Evolutionary conservation across 495 filamentous ascomycete genomes (phyloP).

Genomic region (Chaetomium cochliodes): DNA sequence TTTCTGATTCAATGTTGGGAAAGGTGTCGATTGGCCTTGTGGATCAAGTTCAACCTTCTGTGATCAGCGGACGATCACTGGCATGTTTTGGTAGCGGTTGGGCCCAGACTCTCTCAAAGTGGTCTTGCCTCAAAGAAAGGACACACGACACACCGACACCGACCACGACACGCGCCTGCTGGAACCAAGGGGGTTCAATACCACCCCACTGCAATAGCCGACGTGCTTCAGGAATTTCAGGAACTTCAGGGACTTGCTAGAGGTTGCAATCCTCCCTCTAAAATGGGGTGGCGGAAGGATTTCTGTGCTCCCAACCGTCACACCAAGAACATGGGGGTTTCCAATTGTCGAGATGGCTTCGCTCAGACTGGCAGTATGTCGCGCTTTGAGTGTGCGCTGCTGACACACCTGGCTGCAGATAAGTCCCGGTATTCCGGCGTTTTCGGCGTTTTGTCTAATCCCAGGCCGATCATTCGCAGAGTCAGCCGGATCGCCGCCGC

Average conservation of each 20-base stretch:
- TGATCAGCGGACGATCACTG: constrained; percentile 2
- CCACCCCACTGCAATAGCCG: constrained; percentile 1
- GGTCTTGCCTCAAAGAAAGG: too few species aligned
- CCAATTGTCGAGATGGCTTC: too few species aligned
- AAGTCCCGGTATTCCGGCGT: neutral
- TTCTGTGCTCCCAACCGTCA: neutral
- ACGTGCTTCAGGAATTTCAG: neutral
- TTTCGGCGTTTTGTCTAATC: neutral
- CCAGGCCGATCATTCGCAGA: constrained; percentile 2
- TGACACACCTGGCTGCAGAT: too few species aligned
- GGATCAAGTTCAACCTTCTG: neutral
- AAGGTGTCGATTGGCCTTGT: neutral
- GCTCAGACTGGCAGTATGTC: too few species aligned
- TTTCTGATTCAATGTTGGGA: neutral
- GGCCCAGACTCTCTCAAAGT: neutral
- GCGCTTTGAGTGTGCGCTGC: too few species aligned
- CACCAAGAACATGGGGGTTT: too few species aligned
- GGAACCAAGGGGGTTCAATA: neutral
- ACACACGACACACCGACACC: neutral
- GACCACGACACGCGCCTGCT: neutral
- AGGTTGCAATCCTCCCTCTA: neutral
- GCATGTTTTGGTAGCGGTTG: neutral
- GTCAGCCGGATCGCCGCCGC: constrained; percentile 11
- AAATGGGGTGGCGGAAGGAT: neutral
- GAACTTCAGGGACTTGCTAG: neutral